Conservation (phyloP, 225 moss, liverwort and hornwort species). For the Asterella californica region DNA sequence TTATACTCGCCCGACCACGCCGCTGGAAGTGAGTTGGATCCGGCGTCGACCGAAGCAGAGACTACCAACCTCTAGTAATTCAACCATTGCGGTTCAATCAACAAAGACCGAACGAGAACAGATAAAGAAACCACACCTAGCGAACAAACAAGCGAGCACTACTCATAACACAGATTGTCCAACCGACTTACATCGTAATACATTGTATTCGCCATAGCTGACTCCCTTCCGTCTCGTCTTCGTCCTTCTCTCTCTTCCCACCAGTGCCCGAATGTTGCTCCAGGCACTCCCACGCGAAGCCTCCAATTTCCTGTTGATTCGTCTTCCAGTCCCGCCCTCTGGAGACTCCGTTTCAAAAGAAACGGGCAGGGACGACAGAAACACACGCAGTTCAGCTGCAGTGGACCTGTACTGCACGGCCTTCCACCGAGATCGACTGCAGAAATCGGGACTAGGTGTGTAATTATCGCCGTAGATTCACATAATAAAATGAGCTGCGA, state of each 20-base stretch:
- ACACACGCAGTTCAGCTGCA: too few relatives aligned
- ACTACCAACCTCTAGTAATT: neutral
- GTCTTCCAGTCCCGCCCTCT: too few relatives aligned
- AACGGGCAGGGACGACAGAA: too few relatives aligned
- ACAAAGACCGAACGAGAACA: neutral
- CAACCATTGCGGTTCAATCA: neutral
- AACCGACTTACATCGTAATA: slow-evolving; percentile 30
- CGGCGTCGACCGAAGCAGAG: neutral
- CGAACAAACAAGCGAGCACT: neutral
- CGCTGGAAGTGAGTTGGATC: neutral
- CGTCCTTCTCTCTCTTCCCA: neutral
- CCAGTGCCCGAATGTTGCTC: neutral
- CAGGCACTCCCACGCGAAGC: neutral
- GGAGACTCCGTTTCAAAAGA: too few relatives aligned
- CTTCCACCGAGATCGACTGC: too few relatives aligned
- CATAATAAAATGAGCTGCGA: too few relatives aligned
- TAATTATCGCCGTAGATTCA: too few relatives aligned
- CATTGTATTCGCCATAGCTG: slow-evolving; percentile 31
- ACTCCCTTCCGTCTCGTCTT: neutral
- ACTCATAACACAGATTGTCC: neutral
- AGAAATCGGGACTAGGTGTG: too few relatives aligned
- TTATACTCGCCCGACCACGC: neutral
- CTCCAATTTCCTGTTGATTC: neutral
- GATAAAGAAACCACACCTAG: neutral
- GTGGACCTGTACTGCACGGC: too few relatives aligned